Percentiles rank a stretch among this genome's conserved stretches.
phyloP scores from a whole-genome alignment of 768 basidiomycete species.

The Rubroboletus pulcherrimus region DNA sequence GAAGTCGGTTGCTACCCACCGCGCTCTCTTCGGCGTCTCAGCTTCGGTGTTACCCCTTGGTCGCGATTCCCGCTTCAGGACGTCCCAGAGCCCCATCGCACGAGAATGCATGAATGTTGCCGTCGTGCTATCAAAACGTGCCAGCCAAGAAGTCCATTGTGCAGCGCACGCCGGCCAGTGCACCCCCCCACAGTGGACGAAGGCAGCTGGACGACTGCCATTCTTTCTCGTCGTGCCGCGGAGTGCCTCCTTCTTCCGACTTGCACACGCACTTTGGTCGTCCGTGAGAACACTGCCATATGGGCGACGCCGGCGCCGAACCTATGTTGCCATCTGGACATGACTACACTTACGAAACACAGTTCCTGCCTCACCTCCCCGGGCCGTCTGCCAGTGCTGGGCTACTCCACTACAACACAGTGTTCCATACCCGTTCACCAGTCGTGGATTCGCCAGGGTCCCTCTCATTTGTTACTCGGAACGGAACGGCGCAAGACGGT shows the following conservation, averaged over 20 bases:
- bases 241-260: not conserved
- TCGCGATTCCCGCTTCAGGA: slow-evolving; percentile 4
- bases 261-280: not conserved
- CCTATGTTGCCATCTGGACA: not conserved
- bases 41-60: slow-evolving; percentile 6
- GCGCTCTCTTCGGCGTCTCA: slow-evolving; percentile 14
- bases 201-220: slow-evolving; percentile 4
- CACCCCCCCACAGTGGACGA: not conserved
- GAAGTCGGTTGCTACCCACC: slow-evolving; percentile 15
- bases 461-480: not conserved
- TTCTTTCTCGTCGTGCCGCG: slow-evolving; percentile 8
- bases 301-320: not conserved
- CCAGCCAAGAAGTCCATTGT: slow-evolving; percentile 4
- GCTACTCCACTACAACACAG: too few species aligned
- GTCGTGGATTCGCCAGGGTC: slow-evolving; percentile 13
- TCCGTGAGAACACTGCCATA: slow-evolving; percentile 13
- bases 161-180: slow-evolving; percentile 3
- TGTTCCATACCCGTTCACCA: not conserved
- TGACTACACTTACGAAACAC: slow-evolving; percentile 8
- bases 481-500: not conserved
- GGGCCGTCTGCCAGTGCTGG: not conserved
- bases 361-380: slow-evolving; percentile 1
- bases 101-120: slow-evolving; percentile 1
- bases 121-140: slow-evolving; percentile 19
- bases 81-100: slow-evolving; percentile 7